A percentile compares a stretch with the other conserved stretches of the same genome.
These are phyloP conservation scores for Acmispon strigosus DNA, from an alignment of 306 rosid genomes.

Conservation along the genomic window DNA sequence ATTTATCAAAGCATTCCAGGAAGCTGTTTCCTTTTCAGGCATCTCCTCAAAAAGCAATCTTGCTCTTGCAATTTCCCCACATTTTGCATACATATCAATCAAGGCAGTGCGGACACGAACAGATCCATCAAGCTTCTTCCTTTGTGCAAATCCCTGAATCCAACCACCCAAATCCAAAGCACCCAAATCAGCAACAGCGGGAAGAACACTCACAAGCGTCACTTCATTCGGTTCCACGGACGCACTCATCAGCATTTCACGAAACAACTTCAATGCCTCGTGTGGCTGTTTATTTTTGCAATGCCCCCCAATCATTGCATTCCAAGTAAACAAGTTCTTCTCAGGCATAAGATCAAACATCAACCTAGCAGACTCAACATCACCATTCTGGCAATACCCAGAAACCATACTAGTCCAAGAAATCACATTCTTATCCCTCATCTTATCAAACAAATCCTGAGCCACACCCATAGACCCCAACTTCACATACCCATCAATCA, in stretches of 20 bases:
- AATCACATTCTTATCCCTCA: conserved; percentile 46
- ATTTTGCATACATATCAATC: conserved; percentile 68
- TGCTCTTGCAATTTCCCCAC: conserved; percentile 52
- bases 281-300: conserved; percentile 41
- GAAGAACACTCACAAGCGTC: conserved; percentile 62
- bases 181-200: conserved; percentile 65
- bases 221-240: conserved; percentile 49
- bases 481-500: conserved; percentile 65
- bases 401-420: conserved; percentile 68
- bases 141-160: conserved; percentile 43
- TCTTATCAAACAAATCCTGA: conserved; percentile 43
- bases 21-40: conserved; percentile 39
- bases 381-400: conserved; percentile 49
- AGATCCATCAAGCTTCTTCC: conserved; percentile 39
- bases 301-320: conserved; percentile 71
- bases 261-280: conserved; percentile 57
- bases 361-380: conserved; percentile 40
- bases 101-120: conserved; percentile 46
- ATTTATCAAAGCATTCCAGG: conserved; percentile 77
- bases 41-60: conserved; percentile 38
- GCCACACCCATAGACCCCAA: conserved; percentile 47
- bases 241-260: conserved; percentile 32
- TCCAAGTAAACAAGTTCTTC: conserved; percentile 61
- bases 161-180: conserved; percentile 53
- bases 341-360: conserved; percentile 57